Conservation (phyloP, 176 grass and related monocot genomes). For the Secale cereale region DNA sequence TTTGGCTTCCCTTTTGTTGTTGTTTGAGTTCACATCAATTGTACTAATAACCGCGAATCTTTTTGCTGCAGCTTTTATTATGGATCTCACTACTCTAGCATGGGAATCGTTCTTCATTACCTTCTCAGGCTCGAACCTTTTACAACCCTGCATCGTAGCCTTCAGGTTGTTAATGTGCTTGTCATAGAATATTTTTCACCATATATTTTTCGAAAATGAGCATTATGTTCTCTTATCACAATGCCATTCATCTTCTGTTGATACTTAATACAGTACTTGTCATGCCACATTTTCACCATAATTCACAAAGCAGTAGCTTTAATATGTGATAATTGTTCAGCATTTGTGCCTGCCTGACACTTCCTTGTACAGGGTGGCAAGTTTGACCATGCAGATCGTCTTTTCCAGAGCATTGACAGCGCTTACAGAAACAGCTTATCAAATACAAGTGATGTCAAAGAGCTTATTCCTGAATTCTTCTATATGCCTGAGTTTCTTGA, state of each 20-base stretch:
- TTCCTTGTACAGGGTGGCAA: slow-evolving; percentile 72
- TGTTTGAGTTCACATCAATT: slow-evolving; percentile 1
- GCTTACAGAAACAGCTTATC: slow-evolving; percentile 86
- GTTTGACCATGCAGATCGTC: slow-evolving; percentile 96
- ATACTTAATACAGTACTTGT: slow-evolving; percentile 20
- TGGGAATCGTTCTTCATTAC: slow-evolving; percentile 99
- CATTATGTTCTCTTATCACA: background rate
- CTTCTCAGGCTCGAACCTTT: slow-evolving; percentile 77
- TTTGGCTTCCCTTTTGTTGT: slow-evolving; percentile 15
- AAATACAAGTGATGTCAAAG: slow-evolving; percentile 99
- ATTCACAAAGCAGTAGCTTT: slow-evolving; percentile 9
- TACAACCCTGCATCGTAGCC: slow-evolving; percentile 48
- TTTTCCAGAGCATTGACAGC: slow-evolving; percentile 88
- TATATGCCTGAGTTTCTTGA: slow-evolving; percentile 97
- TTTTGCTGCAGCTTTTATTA: slow-evolving; percentile 84
- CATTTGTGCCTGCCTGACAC: slow-evolving; percentile 6
- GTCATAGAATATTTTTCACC: slow-evolving; percentile 13
- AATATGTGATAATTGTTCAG: slow-evolving; percentile 27
- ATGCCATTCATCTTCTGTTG: slow-evolving; percentile 28
- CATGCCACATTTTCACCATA: background rate
- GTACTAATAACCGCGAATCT: slow-evolving; percentile 6
- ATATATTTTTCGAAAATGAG: background rate
- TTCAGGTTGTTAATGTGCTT: slow-evolving; percentile 42
- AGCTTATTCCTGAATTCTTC: slow-evolving; percentile 97
- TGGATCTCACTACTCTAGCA: slow-evolving; percentile 98